Conservation (phyloP, 176 grass and related monocot species). For the Avena eriantha region DNA sequence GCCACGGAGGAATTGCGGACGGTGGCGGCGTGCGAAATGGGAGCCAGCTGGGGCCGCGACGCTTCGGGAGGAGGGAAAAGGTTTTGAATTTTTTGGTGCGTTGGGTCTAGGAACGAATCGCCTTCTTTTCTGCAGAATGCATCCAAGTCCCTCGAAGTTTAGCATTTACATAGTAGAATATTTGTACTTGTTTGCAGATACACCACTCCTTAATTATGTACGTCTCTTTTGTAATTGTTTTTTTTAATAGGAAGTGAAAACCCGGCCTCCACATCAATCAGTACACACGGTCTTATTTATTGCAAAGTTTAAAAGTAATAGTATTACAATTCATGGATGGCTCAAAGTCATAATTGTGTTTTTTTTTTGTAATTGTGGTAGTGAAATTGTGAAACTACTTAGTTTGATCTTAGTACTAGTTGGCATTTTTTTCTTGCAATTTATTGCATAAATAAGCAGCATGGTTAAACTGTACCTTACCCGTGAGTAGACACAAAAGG, state of each 20-base stretch:
- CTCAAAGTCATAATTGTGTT: too few species aligned
- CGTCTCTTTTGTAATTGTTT: too few species aligned
- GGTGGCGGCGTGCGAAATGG: conserved; percentile 32
- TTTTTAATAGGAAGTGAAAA: too few species aligned
- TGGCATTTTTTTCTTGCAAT: background rate
- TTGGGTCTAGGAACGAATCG: conserved; percentile 4
- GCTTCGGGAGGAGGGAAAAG: background rate
- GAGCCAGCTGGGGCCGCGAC: background rate
- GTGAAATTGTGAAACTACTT: background rate
- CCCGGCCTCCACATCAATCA: too few species aligned
- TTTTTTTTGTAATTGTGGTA: too few species aligned
- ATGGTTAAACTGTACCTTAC: background rate
- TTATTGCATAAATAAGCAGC: background rate
- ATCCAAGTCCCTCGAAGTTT: background rate
- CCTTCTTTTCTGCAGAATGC: background rate
- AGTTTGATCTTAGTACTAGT: background rate
- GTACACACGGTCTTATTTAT: too few species aligned
- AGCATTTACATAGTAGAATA: background rate
- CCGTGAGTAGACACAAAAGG: too few species aligned
- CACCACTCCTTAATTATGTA: too few species aligned
- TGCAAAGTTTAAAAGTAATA: too few species aligned
- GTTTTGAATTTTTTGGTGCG: conserved; percentile 35
- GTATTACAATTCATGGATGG: too few species aligned
- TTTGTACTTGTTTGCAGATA: too few species aligned
- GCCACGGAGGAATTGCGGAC: conserved; percentile 9